These are phyloP conservation scores for Pythium folliculosum DNA, from an alignment of 352 stramenopile species.

Conservation along the genomic window DNA sequence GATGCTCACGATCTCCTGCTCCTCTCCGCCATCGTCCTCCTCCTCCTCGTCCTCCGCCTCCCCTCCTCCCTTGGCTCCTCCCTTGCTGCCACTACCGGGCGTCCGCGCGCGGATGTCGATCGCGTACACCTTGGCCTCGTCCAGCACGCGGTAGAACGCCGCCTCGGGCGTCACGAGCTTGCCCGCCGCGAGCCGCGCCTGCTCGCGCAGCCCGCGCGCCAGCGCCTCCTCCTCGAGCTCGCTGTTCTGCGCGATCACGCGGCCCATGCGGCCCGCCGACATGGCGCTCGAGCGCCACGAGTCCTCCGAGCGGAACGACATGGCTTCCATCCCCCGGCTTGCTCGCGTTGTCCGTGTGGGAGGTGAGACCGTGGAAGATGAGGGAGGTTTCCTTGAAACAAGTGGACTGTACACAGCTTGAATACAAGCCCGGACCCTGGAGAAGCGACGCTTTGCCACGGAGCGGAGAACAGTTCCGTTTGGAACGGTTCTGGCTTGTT, in stretches of 20 bases:
- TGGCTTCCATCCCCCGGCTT: not conserved
- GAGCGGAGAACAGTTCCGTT: too few relatives aligned
- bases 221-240: constrained; percentile 29
- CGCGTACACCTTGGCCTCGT: constrained; percentile 62
- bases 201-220: constrained; percentile 17
- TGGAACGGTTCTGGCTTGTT: not conserved
- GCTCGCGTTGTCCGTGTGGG: not conserved
- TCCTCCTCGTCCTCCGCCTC: not conserved
- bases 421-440: constrained; percentile 16
- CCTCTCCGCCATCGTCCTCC: constrained; percentile 1
- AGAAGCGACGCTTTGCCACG: not conserved
- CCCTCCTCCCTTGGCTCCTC: not conserved
- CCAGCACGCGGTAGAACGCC: constrained; percentile 70
- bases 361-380: not conserved
- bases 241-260: constrained; percentile 28
- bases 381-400: constrained; percentile 27
- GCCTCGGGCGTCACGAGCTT: constrained; percentile 40
- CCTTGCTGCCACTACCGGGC: not conserved
- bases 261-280: constrained; percentile 25
- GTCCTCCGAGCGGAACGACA: constrained; percentile 33
- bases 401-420: not conserved
- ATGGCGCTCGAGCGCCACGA: constrained; percentile 31
- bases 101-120: constrained; percentile 42
- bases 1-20: constrained; percentile 44
- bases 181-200: constrained; percentile 5